Percentiles rank a stretch among this genome's conserved stretches.
phyloP scores from a whole-genome alignment of 331 rosid genomes.

The Pyrus hybrid region DNA sequence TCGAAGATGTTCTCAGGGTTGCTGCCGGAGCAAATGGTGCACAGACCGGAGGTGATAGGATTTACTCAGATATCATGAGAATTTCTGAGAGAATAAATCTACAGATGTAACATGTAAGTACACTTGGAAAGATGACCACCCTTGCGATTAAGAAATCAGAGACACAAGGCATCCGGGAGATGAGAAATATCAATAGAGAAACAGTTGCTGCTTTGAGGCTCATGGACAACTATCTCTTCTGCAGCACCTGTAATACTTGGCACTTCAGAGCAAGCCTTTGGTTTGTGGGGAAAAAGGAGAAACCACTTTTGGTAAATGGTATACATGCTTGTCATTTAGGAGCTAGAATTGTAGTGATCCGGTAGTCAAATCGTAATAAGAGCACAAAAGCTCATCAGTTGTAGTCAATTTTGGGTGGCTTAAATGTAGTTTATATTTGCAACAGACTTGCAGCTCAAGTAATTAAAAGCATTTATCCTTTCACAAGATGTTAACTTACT shows the following conservation, averaged over 20 bases:
- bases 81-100: conserved; percentile 49
- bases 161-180: not conserved
- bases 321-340: not conserved
- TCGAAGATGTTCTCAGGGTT: conserved; percentile 54
- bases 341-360: not conserved
- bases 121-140: not conserved
- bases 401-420: not conserved
- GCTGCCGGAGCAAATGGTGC: conserved; percentile 59
- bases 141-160: not conserved
- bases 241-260: not conserved
- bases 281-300: not conserved
- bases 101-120: conserved; percentile 18
- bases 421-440: no score
- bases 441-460: no score
- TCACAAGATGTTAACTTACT: no score
- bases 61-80: conserved; percentile 51
- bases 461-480: no score
- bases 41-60: conserved; percentile 60
- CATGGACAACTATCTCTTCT: not conserved
- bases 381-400: not conserved
- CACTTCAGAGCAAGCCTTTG: not conserved
- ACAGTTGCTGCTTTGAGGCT: conserved; percentile 4
- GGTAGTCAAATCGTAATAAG: not conserved
- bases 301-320: not conserved
- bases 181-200: not conserved